A percentile compares a stretch with the other conserved stretches of the same genome.
phyloP scores from a whole-genome alignment of 2,329 filamentous ascomycete species.

The Fusarium subglutinans region DNA sequence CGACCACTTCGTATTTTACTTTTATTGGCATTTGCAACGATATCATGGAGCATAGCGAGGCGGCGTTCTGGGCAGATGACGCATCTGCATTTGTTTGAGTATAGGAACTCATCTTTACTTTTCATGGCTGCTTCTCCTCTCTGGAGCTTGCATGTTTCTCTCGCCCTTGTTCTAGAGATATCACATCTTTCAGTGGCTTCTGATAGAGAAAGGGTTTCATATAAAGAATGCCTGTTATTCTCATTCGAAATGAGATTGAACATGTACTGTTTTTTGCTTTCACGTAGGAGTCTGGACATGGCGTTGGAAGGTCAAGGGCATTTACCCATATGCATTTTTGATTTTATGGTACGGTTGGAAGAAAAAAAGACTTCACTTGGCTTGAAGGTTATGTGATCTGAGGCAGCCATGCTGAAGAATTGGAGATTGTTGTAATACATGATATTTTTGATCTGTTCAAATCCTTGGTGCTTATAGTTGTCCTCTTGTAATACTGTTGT shows the following conservation, averaged over 20 bases:
- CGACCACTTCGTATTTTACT: slow-evolving; percentile 30
- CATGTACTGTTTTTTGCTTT: slow-evolving; percentile 8
- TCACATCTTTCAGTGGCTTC: slow-evolving; percentile 15
- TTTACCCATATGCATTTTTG: slow-evolving; percentile 22
- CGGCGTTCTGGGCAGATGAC: slow-evolving; percentile 47
- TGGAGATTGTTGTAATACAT: slow-evolving; percentile 35
- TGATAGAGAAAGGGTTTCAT: slow-evolving; percentile 22
- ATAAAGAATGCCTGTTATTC: slow-evolving; percentile 10
- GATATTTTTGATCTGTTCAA: slow-evolving; percentile 15
- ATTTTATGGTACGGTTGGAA: slow-evolving; percentile 35
- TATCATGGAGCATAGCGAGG: slow-evolving; percentile 53
- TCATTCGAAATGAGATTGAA: slow-evolving; percentile 1
- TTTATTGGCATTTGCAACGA: slow-evolving; percentile 37
- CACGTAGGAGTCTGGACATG: slow-evolving; percentile 27
- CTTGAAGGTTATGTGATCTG: slow-evolving; percentile 14
- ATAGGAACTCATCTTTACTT: slow-evolving; percentile 28
- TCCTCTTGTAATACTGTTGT: background rate
- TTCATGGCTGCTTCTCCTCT: slow-evolving; percentile 25
- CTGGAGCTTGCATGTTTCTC: slow-evolving; percentile 20
- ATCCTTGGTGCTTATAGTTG: background rate
- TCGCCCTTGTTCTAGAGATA: slow-evolving; percentile 16
- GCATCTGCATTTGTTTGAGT: slow-evolving; percentile 38
- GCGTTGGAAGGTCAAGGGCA: slow-evolving; percentile 25
- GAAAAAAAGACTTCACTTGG: slow-evolving; percentile 34
- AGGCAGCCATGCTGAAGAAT: slow-evolving; percentile 14